Evolutionary conservation across 495 filamentous ascomycete genomes (phyloP), one percentile per base, ranked within the genome.

Genomic region (Neurospora tetrasperma): DNA sequence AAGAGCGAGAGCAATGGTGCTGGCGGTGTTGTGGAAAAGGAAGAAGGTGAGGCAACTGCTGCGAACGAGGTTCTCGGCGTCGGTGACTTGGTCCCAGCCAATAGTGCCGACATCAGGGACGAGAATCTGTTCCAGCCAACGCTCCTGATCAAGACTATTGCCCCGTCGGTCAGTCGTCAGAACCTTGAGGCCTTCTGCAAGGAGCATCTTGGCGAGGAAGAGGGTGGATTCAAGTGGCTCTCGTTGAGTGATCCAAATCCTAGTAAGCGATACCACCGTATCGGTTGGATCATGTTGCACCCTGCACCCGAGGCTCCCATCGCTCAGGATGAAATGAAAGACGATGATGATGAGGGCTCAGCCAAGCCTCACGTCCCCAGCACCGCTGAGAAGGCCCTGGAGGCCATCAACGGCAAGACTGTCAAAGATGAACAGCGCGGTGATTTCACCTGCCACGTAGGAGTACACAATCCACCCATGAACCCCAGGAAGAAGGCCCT

Each of bases 241-340:
- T 97, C 94, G 71, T 86, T 98, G 54, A 97, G 94, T 78, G 96
- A 99, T 79, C 96, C 96, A 0, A 99, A 98, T 77, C 95, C 96
- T 0, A 89, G 91, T 73, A 99, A 99, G 83, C 92, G 96, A 74
- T 99, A 92, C 76, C 96, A 99, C 78, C 90, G 96, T 2, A 99
- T 99, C 84, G 96, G 96, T 27, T 99, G 94, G 94, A 94, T 99
- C 72, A 97, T 98, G 87, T 85, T 99, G 9, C 83, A 98, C 79
- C 92, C 94, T 48, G 88, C 90, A 14, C 83, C 89, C 3, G 93
- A 96, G 46, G 84, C 85, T 27, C 80, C 84, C 14, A 80, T 80
- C 6, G 85, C 88, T 42, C 84, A 89, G 71, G 88, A 88, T n/a
- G 92, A 94, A 71, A 82, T 88, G 71, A 88, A 90, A 31, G 86